phyloP scores from a whole-genome alignment of 129 eudicot genomes.

The Pseudognaphalium luteoalbum region DNA sequence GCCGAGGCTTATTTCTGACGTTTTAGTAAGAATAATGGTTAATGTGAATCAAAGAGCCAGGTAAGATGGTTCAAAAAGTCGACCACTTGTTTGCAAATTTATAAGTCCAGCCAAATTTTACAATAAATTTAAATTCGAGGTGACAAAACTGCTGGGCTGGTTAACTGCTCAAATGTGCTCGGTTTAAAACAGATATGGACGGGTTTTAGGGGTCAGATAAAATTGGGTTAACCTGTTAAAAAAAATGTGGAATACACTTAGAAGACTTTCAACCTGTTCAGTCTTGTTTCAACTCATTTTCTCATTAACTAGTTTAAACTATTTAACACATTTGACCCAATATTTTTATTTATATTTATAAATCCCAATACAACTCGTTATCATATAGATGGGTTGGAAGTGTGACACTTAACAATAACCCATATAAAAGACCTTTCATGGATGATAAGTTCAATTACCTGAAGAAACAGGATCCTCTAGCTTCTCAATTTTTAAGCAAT shows the following conservation, averaged over 20 bases:
- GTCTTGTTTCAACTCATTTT: background rate
- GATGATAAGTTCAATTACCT: slow-evolving; percentile 45
- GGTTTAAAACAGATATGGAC: background rate
- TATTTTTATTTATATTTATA: too few relatives aligned
- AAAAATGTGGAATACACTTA: background rate
- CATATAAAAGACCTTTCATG: background rate
- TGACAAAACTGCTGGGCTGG: background rate
- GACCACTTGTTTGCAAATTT: background rate
- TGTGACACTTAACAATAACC: background rate
- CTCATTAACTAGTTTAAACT: background rate
- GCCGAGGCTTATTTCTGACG: too few relatives aligned
- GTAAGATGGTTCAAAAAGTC: background rate
- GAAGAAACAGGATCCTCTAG: slow-evolving; percentile 78
- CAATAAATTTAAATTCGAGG: background rate
- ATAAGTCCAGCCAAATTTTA: background rate
- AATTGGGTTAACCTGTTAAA: background rate
- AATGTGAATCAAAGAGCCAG: background rate
- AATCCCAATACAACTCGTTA: background rate
- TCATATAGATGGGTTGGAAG: background rate
- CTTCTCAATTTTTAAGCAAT: slow-evolving; percentile 88
- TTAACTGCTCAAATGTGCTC: background rate
- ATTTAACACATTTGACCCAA: background rate
- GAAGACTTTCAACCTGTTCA: background rate
- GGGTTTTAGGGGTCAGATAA: background rate
- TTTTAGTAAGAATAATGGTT: background rate